Evolutionary conservation across 345 rosid species (phyloP).

Genomic region (Linum usitatissimum): DNA sequence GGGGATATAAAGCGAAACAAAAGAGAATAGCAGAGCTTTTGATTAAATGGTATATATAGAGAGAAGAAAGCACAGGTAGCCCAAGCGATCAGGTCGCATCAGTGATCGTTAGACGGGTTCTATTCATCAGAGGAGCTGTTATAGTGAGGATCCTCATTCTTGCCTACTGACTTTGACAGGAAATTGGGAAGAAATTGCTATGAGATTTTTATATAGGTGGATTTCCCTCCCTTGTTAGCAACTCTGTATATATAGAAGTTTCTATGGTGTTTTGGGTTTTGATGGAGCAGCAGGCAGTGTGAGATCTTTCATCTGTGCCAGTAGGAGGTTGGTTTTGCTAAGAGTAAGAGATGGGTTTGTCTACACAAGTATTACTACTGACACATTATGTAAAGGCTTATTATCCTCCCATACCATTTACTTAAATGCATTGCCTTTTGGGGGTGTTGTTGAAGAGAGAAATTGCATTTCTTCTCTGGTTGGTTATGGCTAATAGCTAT

Average conservation of each 20-base stretch:
- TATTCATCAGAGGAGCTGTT: neutral
- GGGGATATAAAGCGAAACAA: neutral
- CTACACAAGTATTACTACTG: too few species aligned
- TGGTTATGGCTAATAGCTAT: too few species aligned
- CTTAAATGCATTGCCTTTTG: too few species aligned
- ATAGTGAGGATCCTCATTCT: neutral
- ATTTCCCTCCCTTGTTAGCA: neutral
- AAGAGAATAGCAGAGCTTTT: neutral
- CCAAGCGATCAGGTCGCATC: neutral
- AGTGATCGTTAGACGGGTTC: neutral
- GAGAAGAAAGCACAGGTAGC: neutral
- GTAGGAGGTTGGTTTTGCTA: too few species aligned
- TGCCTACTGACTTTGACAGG: neutral
- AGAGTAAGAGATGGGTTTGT: too few species aligned
- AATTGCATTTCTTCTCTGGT: too few species aligned
- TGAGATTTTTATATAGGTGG: neutral
- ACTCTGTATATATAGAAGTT: neutral
- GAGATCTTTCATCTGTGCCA: too few species aligned
- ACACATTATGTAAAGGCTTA: too few species aligned
- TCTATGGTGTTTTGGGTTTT: too few species aligned
- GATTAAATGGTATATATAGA: neutral
- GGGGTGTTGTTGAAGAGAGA: too few species aligned
- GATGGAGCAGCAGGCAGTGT: too few species aligned
- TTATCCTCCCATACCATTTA: too few species aligned
- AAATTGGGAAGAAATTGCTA: neutral